A percentile compares a stretch with the other conserved stretches of the same genome.
These are phyloP conservation scores for Pestalotiopsis fici DNA, from an alignment of 2,329 filamentous ascomycete species.

Conservation along the genomic window DNA sequence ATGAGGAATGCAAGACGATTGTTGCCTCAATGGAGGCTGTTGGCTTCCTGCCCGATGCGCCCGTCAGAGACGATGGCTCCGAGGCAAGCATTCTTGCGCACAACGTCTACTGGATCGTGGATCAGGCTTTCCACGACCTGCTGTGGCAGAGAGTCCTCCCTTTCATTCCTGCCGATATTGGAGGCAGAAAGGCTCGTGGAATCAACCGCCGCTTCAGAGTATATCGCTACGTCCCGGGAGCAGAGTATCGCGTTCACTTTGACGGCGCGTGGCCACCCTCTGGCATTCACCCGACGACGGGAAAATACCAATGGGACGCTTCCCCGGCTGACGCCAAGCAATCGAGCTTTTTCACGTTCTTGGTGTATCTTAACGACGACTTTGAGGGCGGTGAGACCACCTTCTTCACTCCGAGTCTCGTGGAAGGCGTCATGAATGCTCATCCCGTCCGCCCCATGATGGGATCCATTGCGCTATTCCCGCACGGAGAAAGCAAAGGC, in stretches of 20 bases:
- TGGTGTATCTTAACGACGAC: constrained; percentile 71
- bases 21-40: constrained; percentile 67
- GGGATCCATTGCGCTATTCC: constrained; percentile 69
- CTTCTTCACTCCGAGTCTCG: constrained; percentile 66
- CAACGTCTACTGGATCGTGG: constrained; percentile 74
- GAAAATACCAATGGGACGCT: constrained; percentile 65
- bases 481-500: constrained; percentile 67
- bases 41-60: constrained; percentile 68
- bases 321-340: constrained; percentile 61
- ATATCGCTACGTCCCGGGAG: constrained; percentile 72
- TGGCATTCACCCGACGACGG: constrained; percentile 54
- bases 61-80: constrained; percentile 61
- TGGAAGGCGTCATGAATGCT: constrained; percentile 68
- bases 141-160: constrained; percentile 63
- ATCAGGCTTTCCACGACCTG: constrained; percentile 61
- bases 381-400: constrained; percentile 73
- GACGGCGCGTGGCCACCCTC: constrained; percentile 75
- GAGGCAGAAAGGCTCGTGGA: constrained; percentile 59
- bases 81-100: constrained; percentile 68
- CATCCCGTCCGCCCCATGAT: constrained; percentile 70
- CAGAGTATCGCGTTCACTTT: constrained; percentile 72
- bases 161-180: constrained; percentile 56
- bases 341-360: constrained; percentile 69
- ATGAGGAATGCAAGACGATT: constrained; percentile 64
- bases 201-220: constrained; percentile 72